Evolutionary conservation across 768 basidiomycete genomes (phyloP), one percentile per base, ranked within the genome.

Genomic region (Hypholoma sublateritium): DNA sequence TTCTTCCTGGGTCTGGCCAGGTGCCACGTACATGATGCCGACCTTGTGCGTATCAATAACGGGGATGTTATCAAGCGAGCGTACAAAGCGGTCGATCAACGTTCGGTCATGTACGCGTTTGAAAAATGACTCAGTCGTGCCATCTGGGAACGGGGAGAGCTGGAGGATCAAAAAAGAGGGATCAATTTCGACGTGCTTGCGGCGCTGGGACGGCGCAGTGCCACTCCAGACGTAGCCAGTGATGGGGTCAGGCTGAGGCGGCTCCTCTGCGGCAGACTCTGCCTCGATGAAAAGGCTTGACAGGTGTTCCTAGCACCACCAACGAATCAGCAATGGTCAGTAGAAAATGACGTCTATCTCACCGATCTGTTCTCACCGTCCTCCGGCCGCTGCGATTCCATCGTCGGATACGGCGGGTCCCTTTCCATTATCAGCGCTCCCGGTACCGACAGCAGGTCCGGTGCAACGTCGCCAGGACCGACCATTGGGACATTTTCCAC

Each of bases 1-100:
- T 16, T 74, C 70, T 69, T 98, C 96, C 36, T 83, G 74, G 7
- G 78, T 86, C 71, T 98, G 97, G 1, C 93, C 93, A 4, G 93
- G 92, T 0, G 90, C 95, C 44, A 95, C 96, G 65, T 98, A 99
- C 75, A 99, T 80, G 55, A 99, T 89, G 3, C 93, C 97, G 35
- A 98, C 89, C 71, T 97, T 96, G 72, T 98, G 93, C 0, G 92
- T 95, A 71, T 99, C 97, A 58, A 99, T 95, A 63, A 98, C 94
- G 0, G 95, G 95, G 41, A 91, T 89, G 42, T 82, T 77, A 63
- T 97, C 94, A 44, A 98, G 79, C 6, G 79, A 80, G 22, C 80
- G 76, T 60, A 95, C 75, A 57, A 88, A 84, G 24, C 79, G 75
- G 3, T 81, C 72, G 37, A 91, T 78, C 13, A 74, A 70, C 1